These are phyloP conservation scores for Marchantia polymorpha DNA, from an alignment of 225 moss, liverwort and hornwort genomes.

Conservation along the genomic window DNA sequence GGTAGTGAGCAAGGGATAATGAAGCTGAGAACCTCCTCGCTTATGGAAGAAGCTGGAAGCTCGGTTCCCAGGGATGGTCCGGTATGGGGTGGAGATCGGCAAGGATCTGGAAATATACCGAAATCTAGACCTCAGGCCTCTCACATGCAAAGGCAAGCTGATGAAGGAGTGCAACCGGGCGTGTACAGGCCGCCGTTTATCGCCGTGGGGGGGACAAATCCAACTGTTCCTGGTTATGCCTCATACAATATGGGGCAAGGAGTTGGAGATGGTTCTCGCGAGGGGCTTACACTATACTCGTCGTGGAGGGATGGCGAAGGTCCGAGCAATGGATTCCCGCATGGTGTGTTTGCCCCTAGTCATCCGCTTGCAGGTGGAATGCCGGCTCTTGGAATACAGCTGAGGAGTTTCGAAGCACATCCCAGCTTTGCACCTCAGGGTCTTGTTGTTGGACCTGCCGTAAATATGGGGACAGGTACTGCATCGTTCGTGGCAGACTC, in stretches of 20 bases:
- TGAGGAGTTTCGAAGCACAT: slow-evolving; percentile 37
- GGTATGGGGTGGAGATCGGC: slow-evolving; percentile 29
- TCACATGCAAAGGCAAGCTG: slow-evolving; percentile 14
- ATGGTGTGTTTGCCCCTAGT: slow-evolving; percentile 32
- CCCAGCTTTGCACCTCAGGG: slow-evolving; percentile 30
- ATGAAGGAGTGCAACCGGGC: slow-evolving; percentile 33
- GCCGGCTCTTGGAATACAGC: slow-evolving; percentile 36
- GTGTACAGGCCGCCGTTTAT: slow-evolving; percentile 14
- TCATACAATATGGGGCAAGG: slow-evolving; percentile 23
- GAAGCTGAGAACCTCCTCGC: slow-evolving; percentile 21
- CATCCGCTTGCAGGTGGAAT: slow-evolving; percentile 33
- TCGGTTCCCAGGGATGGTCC: slow-evolving; percentile 7
- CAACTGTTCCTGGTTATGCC: slow-evolving; percentile 18
- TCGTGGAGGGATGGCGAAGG: slow-evolving; percentile 40
- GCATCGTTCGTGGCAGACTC: slow-evolving; percentile 24
- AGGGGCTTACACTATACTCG: slow-evolving; percentile 28
- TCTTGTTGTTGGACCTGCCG: slow-evolving; percentile 34
- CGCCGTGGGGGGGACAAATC: not conserved
- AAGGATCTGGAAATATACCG: slow-evolving; percentile 24
- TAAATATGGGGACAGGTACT: slow-evolving; percentile 32
- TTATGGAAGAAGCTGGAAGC: slow-evolving; percentile 14
- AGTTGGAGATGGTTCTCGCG: slow-evolving; percentile 25
- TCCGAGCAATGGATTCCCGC: slow-evolving; percentile 17
- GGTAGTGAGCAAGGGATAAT: slow-evolving; percentile 30
- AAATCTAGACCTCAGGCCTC: slow-evolving; percentile 31